Evolutionary conservation across 306 rosid genomes (phyloP).

Genomic region (Quercus engelmannii): DNA sequence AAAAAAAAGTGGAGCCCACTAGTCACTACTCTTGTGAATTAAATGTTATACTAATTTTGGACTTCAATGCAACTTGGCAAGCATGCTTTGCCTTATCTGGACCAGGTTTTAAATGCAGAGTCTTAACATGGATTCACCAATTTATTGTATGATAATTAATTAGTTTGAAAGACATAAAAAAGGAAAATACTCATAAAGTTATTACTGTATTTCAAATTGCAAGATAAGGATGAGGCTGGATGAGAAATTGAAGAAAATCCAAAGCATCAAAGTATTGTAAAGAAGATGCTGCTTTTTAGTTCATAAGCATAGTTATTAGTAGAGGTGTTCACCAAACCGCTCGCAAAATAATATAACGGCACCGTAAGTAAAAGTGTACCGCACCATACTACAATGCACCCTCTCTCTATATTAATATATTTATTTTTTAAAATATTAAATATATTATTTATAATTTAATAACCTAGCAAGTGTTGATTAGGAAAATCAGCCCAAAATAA

Average conservation of each 20-base stretch:
- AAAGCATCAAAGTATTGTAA: too few species aligned
- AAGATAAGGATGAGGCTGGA: neutral
- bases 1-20: neutral
- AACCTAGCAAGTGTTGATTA: too few species aligned
- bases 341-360: too few species aligned
- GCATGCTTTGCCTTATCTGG: neutral
- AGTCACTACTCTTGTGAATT: neutral
- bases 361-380: too few species aligned
- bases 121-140: neutral
- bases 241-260: too few species aligned
- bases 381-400: accelerated
- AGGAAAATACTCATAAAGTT: neutral
- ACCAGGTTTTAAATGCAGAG: neutral
- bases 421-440: too few species aligned
- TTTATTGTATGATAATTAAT: neutral
- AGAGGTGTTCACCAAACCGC: too few species aligned
- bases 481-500: too few species aligned
- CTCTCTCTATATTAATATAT: too few species aligned
- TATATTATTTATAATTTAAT: too few species aligned
- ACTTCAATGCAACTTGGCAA: neutral
- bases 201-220: neutral
- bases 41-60: neutral
- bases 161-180: neutral
- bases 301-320: too few species aligned
- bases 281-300: too few species aligned